phyloP scores from a whole-genome alignment of 2,329 filamentous ascomycete species.

The Cadophora malorum region DNA sequence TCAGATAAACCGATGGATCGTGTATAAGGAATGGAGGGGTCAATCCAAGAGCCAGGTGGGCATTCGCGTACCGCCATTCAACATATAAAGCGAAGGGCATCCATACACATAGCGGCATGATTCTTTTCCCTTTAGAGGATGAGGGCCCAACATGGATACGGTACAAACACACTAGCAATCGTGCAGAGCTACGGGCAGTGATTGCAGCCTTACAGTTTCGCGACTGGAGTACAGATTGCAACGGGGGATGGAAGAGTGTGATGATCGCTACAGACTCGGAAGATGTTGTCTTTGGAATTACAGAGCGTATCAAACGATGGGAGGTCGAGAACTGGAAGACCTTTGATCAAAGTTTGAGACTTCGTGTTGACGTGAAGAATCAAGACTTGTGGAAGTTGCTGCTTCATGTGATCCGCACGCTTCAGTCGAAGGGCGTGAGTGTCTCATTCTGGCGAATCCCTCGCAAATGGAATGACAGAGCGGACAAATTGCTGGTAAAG shows the following conservation, averaged over 20 bases:
- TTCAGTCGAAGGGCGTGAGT: constrained; percentile 41
- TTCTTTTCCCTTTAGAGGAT: constrained; percentile 50
- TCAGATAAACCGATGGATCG: constrained; percentile 55
- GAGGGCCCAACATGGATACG: constrained; percentile 50
- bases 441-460: constrained; percentile 58
- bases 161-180: constrained; percentile 54
- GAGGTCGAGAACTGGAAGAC: constrained; percentile 53
- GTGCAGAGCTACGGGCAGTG: constrained; percentile 62
- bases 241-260: constrained; percentile 49
- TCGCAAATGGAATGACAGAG: constrained; percentile 50
- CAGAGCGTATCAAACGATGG: constrained; percentile 53
- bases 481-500: constrained; percentile 44
- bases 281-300: constrained; percentile 56
- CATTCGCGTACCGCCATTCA: constrained; percentile 42
- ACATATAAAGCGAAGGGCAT: constrained; percentile 26
- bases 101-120: constrained; percentile 27
- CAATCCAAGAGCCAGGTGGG: constrained; percentile 51
- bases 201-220: constrained; percentile 56
- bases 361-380: constrained; percentile 52
- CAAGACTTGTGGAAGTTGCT: constrained; percentile 59
- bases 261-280: constrained; percentile 61
- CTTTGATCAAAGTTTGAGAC: constrained; percentile 25
- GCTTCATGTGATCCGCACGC: constrained; percentile 49
- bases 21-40: constrained; percentile 52
- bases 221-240: constrained; percentile 48